phyloP scores from a whole-genome alignment of 2,329 filamentous ascomycete genomes.

The Harringtonia lauricola region DNA sequence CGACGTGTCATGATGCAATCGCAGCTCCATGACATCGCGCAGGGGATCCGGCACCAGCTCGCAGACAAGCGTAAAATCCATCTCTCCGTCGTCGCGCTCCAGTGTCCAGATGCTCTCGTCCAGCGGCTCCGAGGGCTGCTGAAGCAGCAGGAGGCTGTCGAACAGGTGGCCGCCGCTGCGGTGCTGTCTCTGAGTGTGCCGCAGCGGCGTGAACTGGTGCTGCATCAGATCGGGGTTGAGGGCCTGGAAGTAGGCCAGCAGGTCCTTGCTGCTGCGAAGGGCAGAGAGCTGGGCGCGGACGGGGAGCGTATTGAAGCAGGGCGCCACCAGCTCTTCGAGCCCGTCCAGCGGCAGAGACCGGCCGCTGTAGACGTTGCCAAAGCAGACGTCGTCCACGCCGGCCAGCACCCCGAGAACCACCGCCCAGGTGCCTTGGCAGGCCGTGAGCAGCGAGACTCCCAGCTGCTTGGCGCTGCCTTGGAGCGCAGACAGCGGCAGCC shows the following conservation, averaged over 20 bases:
- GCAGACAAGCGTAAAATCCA: constrained; percentile 70
- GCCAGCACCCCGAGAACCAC: constrained; percentile 48
- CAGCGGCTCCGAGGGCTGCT: constrained; percentile 50
- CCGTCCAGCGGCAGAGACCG: constrained; percentile 55
- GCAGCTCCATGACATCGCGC: constrained; percentile 42
- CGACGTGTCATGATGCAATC: constrained; percentile 46
- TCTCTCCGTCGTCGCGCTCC: constrained; percentile 45
- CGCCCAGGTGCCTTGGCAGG: constrained; percentile 66
- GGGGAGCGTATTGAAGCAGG: constrained; percentile 86
- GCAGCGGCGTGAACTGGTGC: constrained; percentile 65
- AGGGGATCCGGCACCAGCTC: constrained; percentile 52
- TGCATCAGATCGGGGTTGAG: constrained; percentile 45
- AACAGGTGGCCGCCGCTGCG: constrained; percentile 49
- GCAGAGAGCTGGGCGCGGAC: constrained; percentile 45
- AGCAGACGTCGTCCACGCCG: constrained; percentile 58
- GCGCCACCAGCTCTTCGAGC: constrained; percentile 66
- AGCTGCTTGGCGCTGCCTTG: constrained; percentile 38
- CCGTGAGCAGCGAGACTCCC: constrained; percentile 50
- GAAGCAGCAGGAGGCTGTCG: constrained; percentile 70
- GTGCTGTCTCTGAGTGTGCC: constrained; percentile 51
- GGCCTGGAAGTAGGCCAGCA: constrained; percentile 21
- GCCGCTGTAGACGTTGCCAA: constrained; percentile 78
- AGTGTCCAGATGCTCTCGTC: constrained; percentile 45
- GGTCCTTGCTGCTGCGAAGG: constrained; percentile 37
- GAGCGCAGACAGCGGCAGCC: constrained; percentile 30